Conservation (phyloP, 768 basidiomycete species). For the Tricholoma saponaceum region DNA sequence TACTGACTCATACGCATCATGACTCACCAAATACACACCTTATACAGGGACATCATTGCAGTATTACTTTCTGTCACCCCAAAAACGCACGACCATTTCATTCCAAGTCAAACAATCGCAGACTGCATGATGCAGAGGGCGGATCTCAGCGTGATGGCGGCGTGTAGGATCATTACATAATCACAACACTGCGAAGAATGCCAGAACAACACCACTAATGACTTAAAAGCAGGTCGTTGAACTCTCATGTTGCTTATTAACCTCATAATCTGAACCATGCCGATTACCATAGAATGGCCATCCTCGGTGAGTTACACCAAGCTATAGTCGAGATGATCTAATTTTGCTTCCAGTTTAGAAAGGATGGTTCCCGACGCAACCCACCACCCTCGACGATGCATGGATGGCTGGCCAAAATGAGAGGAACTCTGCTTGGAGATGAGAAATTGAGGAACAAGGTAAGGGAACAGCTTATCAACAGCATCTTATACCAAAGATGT, state of each 20-base stretch:
- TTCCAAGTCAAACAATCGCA: neutral
- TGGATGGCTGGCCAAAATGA: slow-evolving; percentile 77
- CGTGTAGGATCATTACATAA: neutral
- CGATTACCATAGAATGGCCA: slow-evolving; percentile 41
- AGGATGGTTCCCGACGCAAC: slow-evolving; percentile 41
- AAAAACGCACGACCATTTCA: neutral
- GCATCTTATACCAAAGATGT: slow-evolving; percentile 5
- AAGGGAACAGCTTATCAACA: neutral
- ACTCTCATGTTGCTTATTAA: slow-evolving; percentile 2
- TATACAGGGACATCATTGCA: too few species aligned
- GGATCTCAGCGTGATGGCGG: neutral
- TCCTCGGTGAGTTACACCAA: slow-evolving; percentile 29
- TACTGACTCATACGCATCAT: neutral
- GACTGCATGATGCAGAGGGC: neutral
- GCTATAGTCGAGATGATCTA: neutral
- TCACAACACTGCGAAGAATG: neutral
- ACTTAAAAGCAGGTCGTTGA: neutral
- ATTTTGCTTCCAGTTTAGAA: slow-evolving; percentile 28
- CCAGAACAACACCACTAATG: neutral
- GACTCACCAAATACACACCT: neutral
- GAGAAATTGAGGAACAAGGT: slow-evolving; percentile 53
- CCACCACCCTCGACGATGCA: slow-evolving; percentile 60
- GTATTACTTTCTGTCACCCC: neutral
- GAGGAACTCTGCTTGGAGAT: slow-evolving; percentile 65
- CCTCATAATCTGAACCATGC: neutral